phyloP scores from a whole-genome alignment of 164 flowering plant genomes.

The Cinnamomum micranthum region DNA sequence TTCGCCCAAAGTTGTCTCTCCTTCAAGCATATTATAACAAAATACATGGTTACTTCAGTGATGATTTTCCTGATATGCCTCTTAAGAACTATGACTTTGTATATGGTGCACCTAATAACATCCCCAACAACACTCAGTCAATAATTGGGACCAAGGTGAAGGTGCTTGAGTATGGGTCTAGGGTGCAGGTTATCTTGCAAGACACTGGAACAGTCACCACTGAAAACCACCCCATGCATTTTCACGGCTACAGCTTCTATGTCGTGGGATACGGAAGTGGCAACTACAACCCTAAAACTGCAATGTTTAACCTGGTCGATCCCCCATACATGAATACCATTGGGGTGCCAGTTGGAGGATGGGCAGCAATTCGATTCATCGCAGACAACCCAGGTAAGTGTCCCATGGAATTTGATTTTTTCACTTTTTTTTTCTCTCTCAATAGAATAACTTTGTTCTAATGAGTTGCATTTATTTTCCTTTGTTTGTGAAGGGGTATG shows the following conservation, averaged over 20 bases:
- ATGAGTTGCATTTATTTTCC: neutral
- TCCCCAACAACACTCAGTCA: constrained; percentile 44
- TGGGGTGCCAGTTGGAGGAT: constrained; percentile 76
- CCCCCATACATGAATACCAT: constrained; percentile 68
- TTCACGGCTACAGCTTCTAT: constrained; percentile 71
- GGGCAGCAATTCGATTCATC: constrained; percentile 66
- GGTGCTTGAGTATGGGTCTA: constrained; percentile 50
- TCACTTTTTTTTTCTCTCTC: too few species aligned
- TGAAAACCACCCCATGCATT: constrained; percentile 76
- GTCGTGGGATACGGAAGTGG: constrained; percentile 66
- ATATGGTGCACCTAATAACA: constrained; percentile 57
- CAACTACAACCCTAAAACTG: constrained; percentile 44
- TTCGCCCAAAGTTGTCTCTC: constrained; percentile 42
- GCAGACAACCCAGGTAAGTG: constrained; percentile 73
- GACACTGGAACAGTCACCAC: constrained; percentile 53
- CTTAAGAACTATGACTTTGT: constrained; percentile 51
- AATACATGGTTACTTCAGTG: constrained; percentile 41
- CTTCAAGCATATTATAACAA: constrained; percentile 49
- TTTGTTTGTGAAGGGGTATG: constrained; percentile 44
- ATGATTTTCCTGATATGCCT: constrained; percentile 63
- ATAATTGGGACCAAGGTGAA: constrained; percentile 47
- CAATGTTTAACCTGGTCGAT: constrained; percentile 52
- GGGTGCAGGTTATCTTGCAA: constrained; percentile 60
- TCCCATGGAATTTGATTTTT: neutral
- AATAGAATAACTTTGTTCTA: neutral